Conservation (phyloP, 345 rosid species). For the Populus euphratica region DNA sequence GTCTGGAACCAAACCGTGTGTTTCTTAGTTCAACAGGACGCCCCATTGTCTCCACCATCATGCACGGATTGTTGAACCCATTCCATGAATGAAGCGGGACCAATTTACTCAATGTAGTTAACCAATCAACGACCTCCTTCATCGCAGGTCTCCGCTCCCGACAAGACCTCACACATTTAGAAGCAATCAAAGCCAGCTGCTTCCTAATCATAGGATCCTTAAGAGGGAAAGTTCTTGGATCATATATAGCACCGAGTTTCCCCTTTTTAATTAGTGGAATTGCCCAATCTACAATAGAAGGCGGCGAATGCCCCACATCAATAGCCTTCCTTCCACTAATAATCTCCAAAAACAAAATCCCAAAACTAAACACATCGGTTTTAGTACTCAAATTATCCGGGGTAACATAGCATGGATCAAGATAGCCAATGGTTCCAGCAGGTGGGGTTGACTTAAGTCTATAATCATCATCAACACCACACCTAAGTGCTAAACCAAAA, state of each 20-base stretch:
- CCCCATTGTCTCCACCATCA: slow-evolving; percentile 92
- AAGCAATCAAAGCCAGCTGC: slow-evolving; percentile 77
- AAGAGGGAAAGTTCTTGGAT: slow-evolving; percentile 64
- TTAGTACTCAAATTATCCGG: slow-evolving; percentile 91
- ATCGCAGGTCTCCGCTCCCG: slow-evolving; percentile 92
- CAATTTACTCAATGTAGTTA: slow-evolving; percentile 60
- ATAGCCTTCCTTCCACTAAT: slow-evolving; percentile 95
- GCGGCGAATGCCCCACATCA: slow-evolving; percentile 83
- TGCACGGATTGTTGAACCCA: slow-evolving; percentile 85
- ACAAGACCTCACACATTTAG: slow-evolving; percentile 92
- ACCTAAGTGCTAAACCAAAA: slow-evolving; percentile 87
- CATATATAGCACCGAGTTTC: slow-evolving; percentile 68
- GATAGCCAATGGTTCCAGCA: slow-evolving; percentile 95
- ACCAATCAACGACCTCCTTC: slow-evolving; percentile 85
- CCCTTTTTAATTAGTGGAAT: slow-evolving; percentile 85
- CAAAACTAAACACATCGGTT: slow-evolving; percentile 94
- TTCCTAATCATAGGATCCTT: slow-evolving; percentile 67
- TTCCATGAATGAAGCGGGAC: slow-evolving; percentile 88
- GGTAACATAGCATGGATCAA: slow-evolving; percentile 95
- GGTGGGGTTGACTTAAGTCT: slow-evolving; percentile 87
- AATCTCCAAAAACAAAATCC: slow-evolving; percentile 90
- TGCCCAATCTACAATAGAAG: slow-evolving; percentile 95
- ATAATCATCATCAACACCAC: slow-evolving; percentile 66
- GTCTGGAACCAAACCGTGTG: slow-evolving; percentile 16
- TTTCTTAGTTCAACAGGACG: slow-evolving; percentile 57